Conservation (phyloP, 345 rosid species). For the Syzygium aqueum region DNA sequence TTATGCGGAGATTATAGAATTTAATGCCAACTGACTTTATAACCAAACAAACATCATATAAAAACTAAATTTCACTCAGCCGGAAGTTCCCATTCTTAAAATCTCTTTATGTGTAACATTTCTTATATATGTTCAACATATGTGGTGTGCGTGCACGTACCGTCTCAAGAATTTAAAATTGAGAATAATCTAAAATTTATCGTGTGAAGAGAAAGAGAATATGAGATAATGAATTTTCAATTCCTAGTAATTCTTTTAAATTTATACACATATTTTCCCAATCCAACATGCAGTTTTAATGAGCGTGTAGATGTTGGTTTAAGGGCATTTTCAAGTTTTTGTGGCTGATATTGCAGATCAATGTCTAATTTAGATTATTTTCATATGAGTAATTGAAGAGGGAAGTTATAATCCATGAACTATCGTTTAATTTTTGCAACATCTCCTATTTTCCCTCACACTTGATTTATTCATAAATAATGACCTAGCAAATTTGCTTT, state of each 20-base stretch:
- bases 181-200: background rate
- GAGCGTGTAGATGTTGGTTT: background rate
- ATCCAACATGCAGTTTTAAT: background rate
- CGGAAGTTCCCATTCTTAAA: background rate
- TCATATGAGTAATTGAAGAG: background rate
- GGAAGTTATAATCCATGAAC: background rate
- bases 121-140: background rate
- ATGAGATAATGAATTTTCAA: background rate
- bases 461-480: background rate
- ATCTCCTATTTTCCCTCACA: background rate
- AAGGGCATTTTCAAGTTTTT: background rate
- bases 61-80: background rate
- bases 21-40: background rate
- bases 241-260: background rate
- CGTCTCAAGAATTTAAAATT: background rate
- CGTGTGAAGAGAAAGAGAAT: background rate
- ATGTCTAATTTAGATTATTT: background rate
- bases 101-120: background rate
- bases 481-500: background rate
- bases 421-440: background rate
- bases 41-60: background rate
- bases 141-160: background rate
- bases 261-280: background rate
- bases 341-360: background rate
- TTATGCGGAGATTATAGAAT: background rate